These are phyloP conservation scores for Neurospora sp. DNA, from an alignment of 495 filamentous ascomycete species.

Conservation along the genomic window DNA sequence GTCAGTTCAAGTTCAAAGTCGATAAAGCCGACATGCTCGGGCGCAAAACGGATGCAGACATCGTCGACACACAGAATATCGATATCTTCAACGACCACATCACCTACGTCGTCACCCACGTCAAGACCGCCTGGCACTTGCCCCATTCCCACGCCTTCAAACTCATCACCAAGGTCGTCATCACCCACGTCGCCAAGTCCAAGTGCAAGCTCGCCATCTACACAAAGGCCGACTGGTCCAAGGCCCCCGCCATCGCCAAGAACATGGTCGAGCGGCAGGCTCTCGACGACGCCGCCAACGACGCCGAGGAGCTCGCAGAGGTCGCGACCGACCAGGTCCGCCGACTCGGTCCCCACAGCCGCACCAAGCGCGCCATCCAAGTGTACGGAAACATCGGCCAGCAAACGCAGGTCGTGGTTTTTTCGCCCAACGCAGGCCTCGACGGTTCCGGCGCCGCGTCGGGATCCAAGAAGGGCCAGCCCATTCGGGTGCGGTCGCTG, in stretches of 20 bases:
- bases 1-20: conserved; percentile 74
- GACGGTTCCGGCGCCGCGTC: conserved; percentile 20
- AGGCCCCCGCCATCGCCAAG: conserved; percentile 52
- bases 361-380: conserved; percentile 81
- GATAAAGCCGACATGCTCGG: conserved; percentile 56
- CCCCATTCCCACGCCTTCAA: conserved; percentile 71
- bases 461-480: conserved; percentile 32
- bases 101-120: conserved; percentile 87
- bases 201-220: conserved; percentile 87
- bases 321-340: conserved; percentile 80
- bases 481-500: conserved; percentile 58
- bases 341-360: conserved; percentile 67
- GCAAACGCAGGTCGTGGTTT: conserved; percentile 55
- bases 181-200: conserved; percentile 84
- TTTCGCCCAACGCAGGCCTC: conserved; percentile 35
- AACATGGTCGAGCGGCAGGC: conserved; percentile 74
- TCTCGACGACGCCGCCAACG: conserved; percentile 65
- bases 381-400: conserved; percentile 83
- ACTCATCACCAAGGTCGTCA: conserved; percentile 82
- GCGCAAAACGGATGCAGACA: conserved; percentile 45
- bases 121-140: conserved; percentile 83
- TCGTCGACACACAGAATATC: conserved; percentile 79
- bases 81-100: conserved; percentile 90
- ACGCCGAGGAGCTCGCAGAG: conserved; percentile 77
- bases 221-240: conserved; percentile 77